These are phyloP conservation scores for Stagonosporopsis tanaceti DNA, from an alignment of 2,329 filamentous ascomycete species.

Conservation along the genomic window DNA sequence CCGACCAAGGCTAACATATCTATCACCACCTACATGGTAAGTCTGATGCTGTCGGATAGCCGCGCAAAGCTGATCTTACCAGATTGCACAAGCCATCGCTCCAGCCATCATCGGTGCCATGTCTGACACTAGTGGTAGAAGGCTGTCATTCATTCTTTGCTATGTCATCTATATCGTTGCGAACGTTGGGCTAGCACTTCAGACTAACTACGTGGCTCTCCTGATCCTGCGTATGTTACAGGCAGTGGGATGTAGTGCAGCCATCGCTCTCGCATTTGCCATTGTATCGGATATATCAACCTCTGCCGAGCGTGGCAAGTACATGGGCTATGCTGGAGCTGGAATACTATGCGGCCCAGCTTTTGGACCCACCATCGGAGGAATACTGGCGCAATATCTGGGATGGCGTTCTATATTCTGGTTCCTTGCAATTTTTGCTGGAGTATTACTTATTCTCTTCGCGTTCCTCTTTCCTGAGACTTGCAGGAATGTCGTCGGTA, in stretches of 20 bases:
- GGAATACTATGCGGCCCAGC: conserved; percentile 51
- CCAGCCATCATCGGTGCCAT: conserved; percentile 62
- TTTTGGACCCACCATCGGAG: conserved; percentile 49
- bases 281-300: conserved; percentile 77
- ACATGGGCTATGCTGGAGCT: conserved; percentile 72
- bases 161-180: conserved; percentile 49
- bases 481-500: conserved; percentile 54
- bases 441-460: conserved; percentile 45
- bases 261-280: conserved; percentile 68
- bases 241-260: conserved; percentile 51
- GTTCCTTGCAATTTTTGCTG: conserved; percentile 53
- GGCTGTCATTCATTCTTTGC: conserved; percentile 60
- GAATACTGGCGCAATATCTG: conserved; percentile 38
- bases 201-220: conserved; percentile 47
- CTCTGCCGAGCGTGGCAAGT: conserved; percentile 74
- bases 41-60: background rate
- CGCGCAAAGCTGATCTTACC: conserved; percentile 16
- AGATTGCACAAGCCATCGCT: conserved; percentile 60
- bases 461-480: conserved; percentile 55
- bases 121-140: conserved; percentile 60
- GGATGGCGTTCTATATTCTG: conserved; percentile 54
- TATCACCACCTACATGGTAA: conserved; percentile 59
- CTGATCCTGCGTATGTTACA: conserved; percentile 49
- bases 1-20: conserved; percentile 59
- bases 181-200: conserved; percentile 48